These are phyloP conservation scores for Boletus sp. DNA, from an alignment of 768 basidiomycete genomes.

Conservation along the genomic window DNA sequence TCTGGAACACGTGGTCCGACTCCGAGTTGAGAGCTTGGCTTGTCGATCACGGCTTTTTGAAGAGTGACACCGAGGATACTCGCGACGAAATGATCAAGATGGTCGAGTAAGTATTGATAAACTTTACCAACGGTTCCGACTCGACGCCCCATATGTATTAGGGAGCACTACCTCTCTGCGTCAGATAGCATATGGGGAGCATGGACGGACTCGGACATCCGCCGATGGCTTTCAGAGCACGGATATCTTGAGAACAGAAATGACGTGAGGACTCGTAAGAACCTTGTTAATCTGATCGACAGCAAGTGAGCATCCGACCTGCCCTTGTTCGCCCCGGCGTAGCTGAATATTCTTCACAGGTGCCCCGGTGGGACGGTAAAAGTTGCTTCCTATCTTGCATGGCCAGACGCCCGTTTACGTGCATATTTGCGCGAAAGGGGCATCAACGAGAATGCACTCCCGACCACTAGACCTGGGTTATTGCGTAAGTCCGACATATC, in stretches of 20 bases:
- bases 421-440: constrained; percentile 82
- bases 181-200: constrained; percentile 58
- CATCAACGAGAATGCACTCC: constrained; percentile 64
- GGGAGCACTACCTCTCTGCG: constrained; percentile 65
- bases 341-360: constrained; percentile 32
- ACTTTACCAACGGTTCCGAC: too few relatives aligned
- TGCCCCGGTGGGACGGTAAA: constrained; percentile 46
- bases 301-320: constrained; percentile 47
- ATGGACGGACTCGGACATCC: constrained; percentile 75
- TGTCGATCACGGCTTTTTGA: constrained; percentile 66
- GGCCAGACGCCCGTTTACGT: constrained; percentile 92
- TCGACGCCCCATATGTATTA: constrained; percentile 19
- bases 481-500: constrained; percentile 50
- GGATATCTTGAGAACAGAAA: constrained; percentile 53
- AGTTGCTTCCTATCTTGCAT: constrained; percentile 69
- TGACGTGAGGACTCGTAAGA: constrained; percentile 64
- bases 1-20: constrained; percentile 73
- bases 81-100: constrained; percentile 78
- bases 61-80: constrained; percentile 60
- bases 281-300: constrained; percentile 69
- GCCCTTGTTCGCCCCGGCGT: background rate
- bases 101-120: constrained; percentile 46
- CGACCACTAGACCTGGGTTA: constrained; percentile 66
- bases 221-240: constrained; percentile 69
- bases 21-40: constrained; percentile 78